Evolutionary conservation across 148 eudicot genomes (phyloP), one percentile per base, ranked within the genome.

Genomic region (Vaccinium corymbosum): DNA sequence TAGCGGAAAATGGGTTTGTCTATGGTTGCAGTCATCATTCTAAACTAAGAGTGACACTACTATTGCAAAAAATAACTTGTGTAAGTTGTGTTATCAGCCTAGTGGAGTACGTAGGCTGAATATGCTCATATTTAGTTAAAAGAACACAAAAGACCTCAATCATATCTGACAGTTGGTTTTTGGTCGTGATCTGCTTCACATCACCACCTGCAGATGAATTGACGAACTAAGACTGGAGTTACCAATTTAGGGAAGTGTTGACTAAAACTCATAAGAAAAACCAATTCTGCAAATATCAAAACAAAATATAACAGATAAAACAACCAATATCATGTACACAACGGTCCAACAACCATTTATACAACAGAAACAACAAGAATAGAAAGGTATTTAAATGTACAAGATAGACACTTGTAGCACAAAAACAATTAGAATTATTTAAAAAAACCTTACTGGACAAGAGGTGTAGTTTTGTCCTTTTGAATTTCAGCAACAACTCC

Each of bases 181-280:
- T 89, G 84, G 85, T 80, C 62, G 84, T 62, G 79, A 95, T 94
- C 89, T 86, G 86, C 98, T 95, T 95, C 92, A 93, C 95, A 90
- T 93, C 98, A 85, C 96, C 98, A 84, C 98, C 98, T 93, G 93
- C 96, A 94, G 81, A 89, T 87, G 81, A 93, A 93, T 87, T 89
- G 80, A 87, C 82, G 71, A 90, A 90, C 91, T 88, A 81, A 86
- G 87, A 86, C 83, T 86, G 87, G 85, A 84, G 85, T 73, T 59
- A 71, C 52, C 84, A 80, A 52, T 55, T 74, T 78, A 64, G 79
- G 68, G 51, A 79, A 64, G 13, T 22, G 29, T 52, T 62, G 4
- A 22, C 81, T 20, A 57, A 51, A 53, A 35, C 53, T 22, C 17
- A 70, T 73, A 50, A 29, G 13, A n/a, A 46, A 48, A 81, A n/a